A percentile compares a stretch with the other conserved stretches of the same genome.
phyloP scores from a whole-genome alignment of 2,329 filamentous ascomycete genomes.

The Didymosphaeria variabile region DNA sequence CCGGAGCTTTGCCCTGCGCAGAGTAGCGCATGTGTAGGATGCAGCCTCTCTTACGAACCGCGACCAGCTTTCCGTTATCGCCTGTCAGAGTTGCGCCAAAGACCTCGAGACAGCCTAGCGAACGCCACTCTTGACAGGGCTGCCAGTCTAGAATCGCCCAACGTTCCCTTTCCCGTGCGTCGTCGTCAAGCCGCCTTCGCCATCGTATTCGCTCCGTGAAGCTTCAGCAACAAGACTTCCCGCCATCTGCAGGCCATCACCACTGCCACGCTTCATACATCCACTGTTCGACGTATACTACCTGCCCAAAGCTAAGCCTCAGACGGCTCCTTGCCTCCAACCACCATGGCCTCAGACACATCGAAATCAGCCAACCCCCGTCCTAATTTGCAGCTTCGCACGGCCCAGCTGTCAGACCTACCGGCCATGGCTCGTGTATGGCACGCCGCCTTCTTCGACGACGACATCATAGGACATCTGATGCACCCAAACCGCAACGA shows the following conservation, averaged over 20 bases:
- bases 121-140: neutral
- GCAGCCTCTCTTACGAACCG: neutral
- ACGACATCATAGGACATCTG: conserved; percentile 42
- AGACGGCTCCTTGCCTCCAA: neutral
- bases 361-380: neutral
- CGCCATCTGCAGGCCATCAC: neutral
- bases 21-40: conserved; percentile 10
- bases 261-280: conserved; percentile 1
- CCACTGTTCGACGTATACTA: conserved; percentile 6
- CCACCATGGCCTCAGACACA: conserved; percentile 5
- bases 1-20: neutral
- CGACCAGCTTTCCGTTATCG: neutral
- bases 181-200: neutral
- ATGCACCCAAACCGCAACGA: conserved; percentile 43
- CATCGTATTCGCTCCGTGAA: neutral
- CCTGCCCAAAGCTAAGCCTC: neutral
- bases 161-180: neutral
- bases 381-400: conserved; percentile 18
- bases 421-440: conserved; percentile 33
- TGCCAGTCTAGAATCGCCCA: conserved; percentile 1
- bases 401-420: conserved; percentile 29
- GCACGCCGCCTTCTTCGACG: conserved; percentile 41
- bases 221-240: neutral
- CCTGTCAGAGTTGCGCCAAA: neutral
- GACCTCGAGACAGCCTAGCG: conserved; percentile 1